phyloP scores from a whole-genome alignment of 345 rosid species.

The Moricandia moricandioides region DNA sequence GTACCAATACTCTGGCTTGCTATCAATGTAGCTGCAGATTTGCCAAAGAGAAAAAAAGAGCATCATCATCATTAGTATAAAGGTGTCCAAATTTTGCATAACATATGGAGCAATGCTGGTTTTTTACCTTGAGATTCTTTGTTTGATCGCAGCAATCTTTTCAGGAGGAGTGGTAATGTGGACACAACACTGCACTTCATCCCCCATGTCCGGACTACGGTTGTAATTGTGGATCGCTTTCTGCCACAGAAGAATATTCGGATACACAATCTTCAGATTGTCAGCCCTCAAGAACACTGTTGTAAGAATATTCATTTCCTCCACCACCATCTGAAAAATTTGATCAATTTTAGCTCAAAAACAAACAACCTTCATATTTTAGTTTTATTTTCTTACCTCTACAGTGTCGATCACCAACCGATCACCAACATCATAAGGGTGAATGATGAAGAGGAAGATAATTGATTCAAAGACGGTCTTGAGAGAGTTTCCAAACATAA shows the following conservation, averaged over 20 bases:
- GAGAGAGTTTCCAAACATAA: slow-evolving; percentile 87
- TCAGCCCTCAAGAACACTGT: slow-evolving; percentile 80
- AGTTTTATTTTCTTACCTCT: slow-evolving; percentile 44
- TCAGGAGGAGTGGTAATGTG: slow-evolving; percentile 71
- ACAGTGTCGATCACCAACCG: slow-evolving; percentile 64
- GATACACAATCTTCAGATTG: slow-evolving; percentile 65
- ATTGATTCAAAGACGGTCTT: slow-evolving; percentile 79
- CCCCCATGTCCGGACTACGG: slow-evolving; percentile 95
- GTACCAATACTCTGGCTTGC: slow-evolving; percentile 75
- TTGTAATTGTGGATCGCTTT: slow-evolving; percentile 66
- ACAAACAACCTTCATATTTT: neutral
- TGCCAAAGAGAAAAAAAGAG: neutral
- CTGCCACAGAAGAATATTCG: slow-evolving; percentile 61
- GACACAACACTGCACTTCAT: slow-evolving; percentile 54
- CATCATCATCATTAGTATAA: neutral
- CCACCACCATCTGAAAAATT: slow-evolving; percentile 58
- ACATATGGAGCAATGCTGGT: neutral
- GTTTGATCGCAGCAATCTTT: slow-evolving; percentile 57
- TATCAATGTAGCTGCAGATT: slow-evolving; percentile 49
- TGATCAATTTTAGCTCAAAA: neutral
- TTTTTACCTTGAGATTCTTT: slow-evolving; percentile 54
- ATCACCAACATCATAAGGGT: slow-evolving; percentile 96
- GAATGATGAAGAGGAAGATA: slow-evolving; percentile 82
- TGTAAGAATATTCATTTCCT: slow-evolving; percentile 93
- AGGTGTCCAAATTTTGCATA: neutral